These are phyloP conservation scores for Cicer yamashitae DNA, from an alignment of 306 rosid genomes.

Conservation along the genomic window DNA sequence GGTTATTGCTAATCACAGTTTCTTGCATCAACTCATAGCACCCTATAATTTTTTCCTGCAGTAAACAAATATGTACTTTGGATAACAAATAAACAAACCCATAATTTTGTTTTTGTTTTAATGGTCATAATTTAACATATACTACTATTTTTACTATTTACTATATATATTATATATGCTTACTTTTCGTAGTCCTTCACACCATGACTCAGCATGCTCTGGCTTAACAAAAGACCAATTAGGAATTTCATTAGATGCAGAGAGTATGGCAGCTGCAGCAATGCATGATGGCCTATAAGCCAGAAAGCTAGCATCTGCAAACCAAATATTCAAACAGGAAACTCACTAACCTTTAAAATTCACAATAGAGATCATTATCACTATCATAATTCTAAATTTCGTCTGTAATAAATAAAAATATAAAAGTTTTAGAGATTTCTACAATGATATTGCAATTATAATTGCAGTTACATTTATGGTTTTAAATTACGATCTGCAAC, in stretches of 20 bases:
- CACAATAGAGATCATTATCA: not conserved
- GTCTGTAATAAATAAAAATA: too few relatives aligned
- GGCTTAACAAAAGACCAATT: conserved; percentile 72
- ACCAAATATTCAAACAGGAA: conserved; percentile 40
- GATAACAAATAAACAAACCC: not conserved
- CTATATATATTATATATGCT: conserved; percentile 34
- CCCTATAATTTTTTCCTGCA: conserved; percentile 81
- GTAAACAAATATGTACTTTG: conserved; percentile 29
- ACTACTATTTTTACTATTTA: not conserved
- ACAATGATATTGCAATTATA: not conserved
- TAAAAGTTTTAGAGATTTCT: too few relatives aligned
- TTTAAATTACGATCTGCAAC: not conserved
- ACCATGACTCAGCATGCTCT: conserved; percentile 92
- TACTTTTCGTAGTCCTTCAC: conserved; percentile 92
- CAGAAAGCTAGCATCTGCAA: conserved; percentile 79
- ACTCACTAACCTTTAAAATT: conserved; percentile 35
- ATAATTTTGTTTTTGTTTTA: not conserved
- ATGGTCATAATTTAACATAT: not conserved
- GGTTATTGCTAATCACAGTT: conserved; percentile 54
- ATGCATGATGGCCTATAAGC: conserved; percentile 96
- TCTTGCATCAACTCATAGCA: conserved; percentile 91
- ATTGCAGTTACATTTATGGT: not conserved
- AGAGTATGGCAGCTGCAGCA: conserved; percentile 90
- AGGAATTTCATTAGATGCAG: conserved; percentile 85
- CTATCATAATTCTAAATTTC: not conserved